phyloP scores from a whole-genome alignment of 2,329 filamentous ascomycete species.

The Phaeophleospora eucalypticola region DNA sequence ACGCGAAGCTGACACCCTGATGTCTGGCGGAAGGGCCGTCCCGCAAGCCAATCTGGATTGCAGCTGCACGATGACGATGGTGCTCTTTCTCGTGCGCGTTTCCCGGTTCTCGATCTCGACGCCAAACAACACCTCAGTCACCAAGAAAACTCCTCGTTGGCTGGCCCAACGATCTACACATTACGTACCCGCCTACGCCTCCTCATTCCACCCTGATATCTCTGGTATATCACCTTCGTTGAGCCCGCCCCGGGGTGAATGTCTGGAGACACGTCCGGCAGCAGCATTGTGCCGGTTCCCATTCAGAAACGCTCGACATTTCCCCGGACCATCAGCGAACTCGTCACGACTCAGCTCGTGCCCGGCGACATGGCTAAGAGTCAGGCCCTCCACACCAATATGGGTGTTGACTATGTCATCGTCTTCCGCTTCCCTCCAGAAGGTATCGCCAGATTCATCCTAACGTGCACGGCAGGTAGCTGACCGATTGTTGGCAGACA shows the following conservation, averaged over 20 bases:
- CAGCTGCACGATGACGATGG: constrained; percentile 6
- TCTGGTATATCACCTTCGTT: neutral
- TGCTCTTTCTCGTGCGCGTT: too few species aligned
- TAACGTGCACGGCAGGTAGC: neutral
- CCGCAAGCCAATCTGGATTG: constrained; percentile 3
- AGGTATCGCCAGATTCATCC: constrained; percentile 46
- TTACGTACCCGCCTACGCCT: constrained; percentile 5
- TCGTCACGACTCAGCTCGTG: constrained; percentile 29
- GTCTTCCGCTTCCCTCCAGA: constrained; percentile 68
- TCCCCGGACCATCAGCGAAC: constrained; percentile 26
- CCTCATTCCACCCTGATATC: constrained; percentile 1
- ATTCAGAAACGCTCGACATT: constrained; percentile 21
- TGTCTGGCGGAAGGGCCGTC: too few species aligned
- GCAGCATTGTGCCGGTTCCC: constrained; percentile 13
- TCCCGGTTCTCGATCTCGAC: neutral
- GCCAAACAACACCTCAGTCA: neutral
- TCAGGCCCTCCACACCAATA: constrained; percentile 46
- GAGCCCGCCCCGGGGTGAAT: constrained; percentile 7
- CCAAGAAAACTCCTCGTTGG: constrained; percentile 4
- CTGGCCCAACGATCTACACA: constrained; percentile 2
- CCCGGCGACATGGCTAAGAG: constrained; percentile 33
- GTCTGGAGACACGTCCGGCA: constrained; percentile 12
- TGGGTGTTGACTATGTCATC: constrained; percentile 84
- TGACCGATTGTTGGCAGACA: constrained; percentile 48
- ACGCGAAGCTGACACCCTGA: neutral